These are phyloP conservation scores for Kodamaea fukazawae DNA, from an alignment of 805 yeast species.

Conservation along the genomic window DNA sequence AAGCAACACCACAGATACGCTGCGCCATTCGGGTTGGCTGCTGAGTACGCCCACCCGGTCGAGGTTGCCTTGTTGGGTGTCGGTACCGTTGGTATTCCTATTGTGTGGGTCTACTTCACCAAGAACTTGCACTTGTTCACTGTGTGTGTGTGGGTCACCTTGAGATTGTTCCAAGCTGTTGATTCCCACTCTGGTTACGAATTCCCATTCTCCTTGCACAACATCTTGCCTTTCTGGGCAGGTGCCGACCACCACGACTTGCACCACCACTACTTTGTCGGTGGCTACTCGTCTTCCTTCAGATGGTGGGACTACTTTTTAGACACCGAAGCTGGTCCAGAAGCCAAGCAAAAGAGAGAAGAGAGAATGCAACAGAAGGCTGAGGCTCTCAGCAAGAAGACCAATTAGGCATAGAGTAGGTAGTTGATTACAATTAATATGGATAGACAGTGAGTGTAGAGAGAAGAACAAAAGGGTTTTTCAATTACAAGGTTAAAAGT, in stretches of 20 bases:
- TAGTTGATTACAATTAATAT: no score
- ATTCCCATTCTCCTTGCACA: conserved; percentile 94
- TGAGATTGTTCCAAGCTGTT: conserved; percentile 92
- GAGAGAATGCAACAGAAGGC: conserved; percentile 55
- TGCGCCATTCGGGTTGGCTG: conserved; percentile 95
- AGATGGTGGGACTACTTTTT: conserved; percentile 92
- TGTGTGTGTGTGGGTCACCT: conserved; percentile 81
- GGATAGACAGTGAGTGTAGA: no score
- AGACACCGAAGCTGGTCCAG: conserved; percentile 87
- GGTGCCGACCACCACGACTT: conserved; percentile 98
- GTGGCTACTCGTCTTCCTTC: conserved; percentile 91
- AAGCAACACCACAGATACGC: conserved; percentile 98
- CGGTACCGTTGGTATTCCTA: conserved; percentile 96
- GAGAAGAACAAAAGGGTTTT: no score
- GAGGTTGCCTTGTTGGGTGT: conserved; percentile 89
- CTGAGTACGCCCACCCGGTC: conserved; percentile 96
- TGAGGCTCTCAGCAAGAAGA: conserved; percentile 33
- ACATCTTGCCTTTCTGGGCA: conserved; percentile 94
- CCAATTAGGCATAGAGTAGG: no score
- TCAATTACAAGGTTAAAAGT: no score
- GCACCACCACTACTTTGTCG: conserved; percentile 94
- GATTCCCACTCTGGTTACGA: conserved; percentile 98
- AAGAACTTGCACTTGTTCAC: conserved; percentile 83
- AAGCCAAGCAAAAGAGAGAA: conserved; percentile 75
- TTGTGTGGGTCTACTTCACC: conserved; percentile 74